These are phyloP conservation scores for Ochetophila trinervis DNA, from an alignment of 306 rosid species.

Conservation along the genomic window DNA sequence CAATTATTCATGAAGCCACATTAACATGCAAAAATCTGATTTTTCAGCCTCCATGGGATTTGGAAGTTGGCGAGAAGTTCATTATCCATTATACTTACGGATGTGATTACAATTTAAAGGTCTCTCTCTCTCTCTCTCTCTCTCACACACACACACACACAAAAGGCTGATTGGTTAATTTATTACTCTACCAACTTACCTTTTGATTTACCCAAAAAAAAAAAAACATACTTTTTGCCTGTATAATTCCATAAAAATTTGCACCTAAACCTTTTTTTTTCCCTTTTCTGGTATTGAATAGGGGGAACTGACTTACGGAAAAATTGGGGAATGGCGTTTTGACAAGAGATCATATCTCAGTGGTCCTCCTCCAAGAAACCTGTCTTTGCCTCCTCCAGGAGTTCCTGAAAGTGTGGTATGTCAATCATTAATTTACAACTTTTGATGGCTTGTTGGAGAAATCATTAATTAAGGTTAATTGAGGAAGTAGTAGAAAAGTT, in stretches of 20 bases:
- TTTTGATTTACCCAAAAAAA: too few relatives aligned
- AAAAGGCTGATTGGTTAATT: not conserved
- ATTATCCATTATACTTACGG: slow-evolving; percentile 88
- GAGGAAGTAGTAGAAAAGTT: too few relatives aligned
- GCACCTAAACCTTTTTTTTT: not conserved
- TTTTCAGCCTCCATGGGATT: slow-evolving; percentile 95
- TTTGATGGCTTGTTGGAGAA: not conserved
- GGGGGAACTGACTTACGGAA: slow-evolving; percentile 83
- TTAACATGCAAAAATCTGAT: slow-evolving; percentile 18
- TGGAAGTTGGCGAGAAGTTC: slow-evolving; percentile 43
- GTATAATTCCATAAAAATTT: slow-evolving; percentile 2
- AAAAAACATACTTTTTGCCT: too few relatives aligned
- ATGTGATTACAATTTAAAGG: slow-evolving; percentile 81
- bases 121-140: slow-evolving; percentile 24
- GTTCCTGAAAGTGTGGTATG: slow-evolving; percentile 97
- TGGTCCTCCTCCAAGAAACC: slow-evolving; percentile 79
- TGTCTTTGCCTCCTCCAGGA: slow-evolving; percentile 84
- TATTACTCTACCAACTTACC: not conserved
- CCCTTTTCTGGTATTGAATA: slow-evolving; percentile 5
- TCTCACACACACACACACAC: not conserved
- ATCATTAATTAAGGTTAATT: not conserved
- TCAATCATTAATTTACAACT: slow-evolving; percentile 12
- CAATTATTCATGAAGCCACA: slow-evolving; percentile 11
- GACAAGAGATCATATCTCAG: slow-evolving; percentile 84
- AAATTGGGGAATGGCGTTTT: slow-evolving; percentile 89